Percentiles rank a stretch among this genome's conserved stretches.
phyloP scores from a whole-genome alignment of 192 early-diverging fungal species.

The Mortierella alpina region DNA sequence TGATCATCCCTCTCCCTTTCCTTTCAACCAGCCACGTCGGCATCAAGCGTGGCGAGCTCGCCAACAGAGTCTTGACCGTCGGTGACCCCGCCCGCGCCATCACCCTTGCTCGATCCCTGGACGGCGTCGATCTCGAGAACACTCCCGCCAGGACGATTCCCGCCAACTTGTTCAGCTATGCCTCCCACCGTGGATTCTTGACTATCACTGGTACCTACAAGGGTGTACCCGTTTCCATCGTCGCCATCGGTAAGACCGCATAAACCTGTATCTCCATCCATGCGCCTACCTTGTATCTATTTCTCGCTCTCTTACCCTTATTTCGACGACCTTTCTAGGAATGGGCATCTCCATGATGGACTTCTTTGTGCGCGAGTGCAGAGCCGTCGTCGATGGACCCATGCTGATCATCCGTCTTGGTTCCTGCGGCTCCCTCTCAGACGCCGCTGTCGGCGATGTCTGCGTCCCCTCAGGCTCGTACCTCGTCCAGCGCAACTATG shows the following conservation, averaged over 20 bases:
- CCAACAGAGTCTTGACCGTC: conserved; percentile 90
- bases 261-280: neutral
- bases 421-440: conserved; percentile 83
- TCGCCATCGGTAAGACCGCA: conserved; percentile 71
- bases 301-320: neutral
- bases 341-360: conserved; percentile 90
- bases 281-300: neutral
- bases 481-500: conserved; percentile 76
- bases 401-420: conserved; percentile 87
- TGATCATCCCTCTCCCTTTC: neutral
- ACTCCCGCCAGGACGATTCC: conserved; percentile 55
- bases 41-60: conserved; percentile 80
- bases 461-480: conserved; percentile 77
- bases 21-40: conserved; percentile 71
- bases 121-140: conserved; percentile 53
- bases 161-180: conserved; percentile 52
- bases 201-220: conserved; percentile 89
- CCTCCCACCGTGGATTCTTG: conserved; percentile 82
- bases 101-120: conserved; percentile 70
- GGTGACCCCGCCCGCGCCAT: conserved; percentile 84
- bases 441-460: conserved; percentile 68
- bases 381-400: conserved; percentile 82
- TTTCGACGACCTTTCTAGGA: conserved; percentile 21
- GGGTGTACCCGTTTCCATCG: conserved; percentile 78
- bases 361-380: conserved; percentile 88